Evolutionary conservation across 2,329 filamentous ascomycete species (phyloP), one percentile per base, ranked within the genome.

Genomic region (Ceratocystiopsis sp.): DNA sequence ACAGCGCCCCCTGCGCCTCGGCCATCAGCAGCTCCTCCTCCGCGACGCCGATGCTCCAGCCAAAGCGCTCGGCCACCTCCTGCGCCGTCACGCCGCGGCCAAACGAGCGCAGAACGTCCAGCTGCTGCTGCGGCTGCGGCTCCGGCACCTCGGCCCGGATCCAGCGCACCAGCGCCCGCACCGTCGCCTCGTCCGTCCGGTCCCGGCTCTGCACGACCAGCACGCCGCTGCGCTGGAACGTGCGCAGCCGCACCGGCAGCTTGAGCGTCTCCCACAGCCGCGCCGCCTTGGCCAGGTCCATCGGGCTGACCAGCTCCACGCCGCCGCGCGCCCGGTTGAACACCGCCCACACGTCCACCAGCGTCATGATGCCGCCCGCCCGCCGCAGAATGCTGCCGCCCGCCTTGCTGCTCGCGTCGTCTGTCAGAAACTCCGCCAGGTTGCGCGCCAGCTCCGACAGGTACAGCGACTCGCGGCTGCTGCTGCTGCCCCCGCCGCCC

Each of bases 1-100:
- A 96, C 17, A 98, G 59, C 3, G 78, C 75, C 0, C 91, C 91
- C 44, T 73, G 76, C 58, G 96, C 89, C 59, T 98, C 91, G 0
- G 87, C 87, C 89, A 98, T 95, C 57, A 95, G 84, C 13, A 98
- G 68, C 62, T 98, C 91, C 58, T 96, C 91, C 46, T 81, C 83
- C 1, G 91, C 91, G 18, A 98, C 89, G 10, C 91, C 91, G 9
- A 98, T 80, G 57, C 91, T 96, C 91, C 91, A 98, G 7, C 87
- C 84, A 60, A 98, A 98, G 41, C 76, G 69, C 59, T 93, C 84
- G 0, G 91, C 91, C 0, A 78, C 75, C 55, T 96, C 87, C 55
- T 91, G 84, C 2, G 86, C 85, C 14, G 86, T 95, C 25, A 96
- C 78, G 11, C 91, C 86, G 44, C 79, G 73, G 0, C 91, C 87